phyloP scores from a whole-genome alignment of 2,329 filamentous ascomycete genomes.

The Bipolaris cookei region DNA sequence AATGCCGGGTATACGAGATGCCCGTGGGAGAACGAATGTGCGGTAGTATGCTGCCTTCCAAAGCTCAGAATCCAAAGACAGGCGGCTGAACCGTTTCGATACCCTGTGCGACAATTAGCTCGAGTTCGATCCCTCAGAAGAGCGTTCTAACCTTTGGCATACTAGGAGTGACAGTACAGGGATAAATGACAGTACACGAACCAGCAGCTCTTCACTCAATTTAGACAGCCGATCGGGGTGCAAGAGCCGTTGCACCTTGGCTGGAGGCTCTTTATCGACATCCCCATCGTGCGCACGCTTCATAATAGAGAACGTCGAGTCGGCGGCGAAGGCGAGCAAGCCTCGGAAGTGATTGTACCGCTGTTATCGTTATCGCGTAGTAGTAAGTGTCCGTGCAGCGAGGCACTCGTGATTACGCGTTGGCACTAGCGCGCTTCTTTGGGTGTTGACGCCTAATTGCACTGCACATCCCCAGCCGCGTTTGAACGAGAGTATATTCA shows the following conservation, averaged over 20 bases:
- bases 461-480: conserved; percentile 15
- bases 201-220: conserved; percentile 84
- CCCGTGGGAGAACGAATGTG: conserved; percentile 83
- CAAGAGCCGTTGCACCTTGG: conserved; percentile 55
- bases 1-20: conserved; percentile 74
- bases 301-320: conserved; percentile 28
- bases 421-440: conserved; percentile 6
- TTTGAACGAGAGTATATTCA: not conserved
- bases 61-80: conserved; percentile 82
- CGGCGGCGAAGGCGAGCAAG: conserved; percentile 15
- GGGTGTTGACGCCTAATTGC: conserved; percentile 9
- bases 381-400: conserved; percentile 16
- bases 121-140: not conserved
- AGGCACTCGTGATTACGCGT: conserved; percentile 34
- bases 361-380: conserved; percentile 27
- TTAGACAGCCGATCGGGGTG: conserved; percentile 68
- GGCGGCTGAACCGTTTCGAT: conserved; percentile 75
- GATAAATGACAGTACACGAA: conserved; percentile 83
- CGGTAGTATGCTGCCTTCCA: conserved; percentile 92
- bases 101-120: conserved; percentile 56
- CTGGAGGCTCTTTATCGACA: conserved; percentile 33
- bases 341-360: conserved; percentile 6
- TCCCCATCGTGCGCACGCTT: conserved; percentile 49
- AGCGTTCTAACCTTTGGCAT: conserved; percentile 61
- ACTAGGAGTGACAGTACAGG: conserved; percentile 70